Evolutionary conservation across 441 rosid genomes (phyloP), one percentile per base, ranked within the genome.

Genomic region (Croton laevigatus): DNA sequence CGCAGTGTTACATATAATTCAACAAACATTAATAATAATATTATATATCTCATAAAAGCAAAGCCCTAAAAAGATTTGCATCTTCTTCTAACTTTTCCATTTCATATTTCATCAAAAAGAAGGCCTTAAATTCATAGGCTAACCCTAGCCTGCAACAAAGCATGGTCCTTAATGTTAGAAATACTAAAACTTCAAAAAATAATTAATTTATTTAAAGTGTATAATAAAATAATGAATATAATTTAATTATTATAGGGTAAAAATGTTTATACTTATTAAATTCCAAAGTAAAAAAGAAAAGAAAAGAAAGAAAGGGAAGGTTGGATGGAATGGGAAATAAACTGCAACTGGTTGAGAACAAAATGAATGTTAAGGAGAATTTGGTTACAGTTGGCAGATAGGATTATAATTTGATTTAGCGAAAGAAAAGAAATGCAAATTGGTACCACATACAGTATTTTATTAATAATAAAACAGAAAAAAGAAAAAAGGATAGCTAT

Each of bases 381-480:
- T 45, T 45, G 66, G 66, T 42, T 65, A 55, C 64, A 72, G 8
- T 46, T 46, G 59, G 69, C 37, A 32, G 62, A 58, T 22, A 42
- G 51, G 42, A 12, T 6, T 17, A 11, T 27, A n/a, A 2, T 22
- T 19, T 36, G 16, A 38, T 7, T 49, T 27, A 42, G 10, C 0
- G 40, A 46, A 14, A 14, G 45, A 22, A 52, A 58, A 54, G 45
- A 20, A 42, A 46, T 45, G 52, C 19, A n/a, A 45, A 16, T n/a
- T 32, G 75, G 75, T 60, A 76, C 74, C 75, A 62, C 75, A 72
- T 6, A 49, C 7, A 14, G n/a, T n/a, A n/a, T n/a, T 12, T 12
- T n/a, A 49, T 49, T 17, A 8, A 48, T 14, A 3, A 6, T 34
- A 73, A 63, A 75, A 71, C 74, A 53, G 75, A 81, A 77, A 62